These are phyloP conservation scores for Alternaria dauci DNA, from an alignment of 2,329 filamentous ascomycete species.

Conservation along the genomic window DNA sequence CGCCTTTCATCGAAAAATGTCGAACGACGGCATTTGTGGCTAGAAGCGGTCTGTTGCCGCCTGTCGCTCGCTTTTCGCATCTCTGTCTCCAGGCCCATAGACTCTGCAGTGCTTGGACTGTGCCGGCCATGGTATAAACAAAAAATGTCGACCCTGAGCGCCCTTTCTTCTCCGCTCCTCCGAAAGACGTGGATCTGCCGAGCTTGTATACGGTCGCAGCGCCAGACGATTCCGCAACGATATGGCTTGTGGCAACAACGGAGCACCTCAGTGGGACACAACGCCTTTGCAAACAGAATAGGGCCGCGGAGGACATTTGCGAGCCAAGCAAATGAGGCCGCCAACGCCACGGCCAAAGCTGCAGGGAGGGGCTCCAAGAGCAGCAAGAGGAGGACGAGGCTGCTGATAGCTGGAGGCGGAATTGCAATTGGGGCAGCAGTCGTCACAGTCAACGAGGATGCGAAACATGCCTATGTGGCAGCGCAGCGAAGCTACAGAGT, in stretches of 20 bases:
- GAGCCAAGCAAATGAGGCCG: conserved; percentile 14
- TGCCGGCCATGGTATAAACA: conserved; percentile 29
- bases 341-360: conserved; percentile 13
- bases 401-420: conserved; percentile 40
- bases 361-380: conserved; percentile 19
- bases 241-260: conserved; percentile 30
- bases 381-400: conserved; percentile 37
- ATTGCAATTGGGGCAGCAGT: conserved; percentile 52
- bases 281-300: conserved; percentile 6
- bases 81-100: neutral
- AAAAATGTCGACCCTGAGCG: conserved; percentile 43
- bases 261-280: conserved; percentile 13
- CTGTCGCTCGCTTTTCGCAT: conserved; percentile 12
- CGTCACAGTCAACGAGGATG: conserved; percentile 68
- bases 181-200: conserved; percentile 49
- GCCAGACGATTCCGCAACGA: conserved; percentile 29
- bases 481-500: conserved; percentile 82
- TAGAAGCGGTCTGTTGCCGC: conserved; percentile 13
- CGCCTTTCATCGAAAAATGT: conserved; percentile 24
- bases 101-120: conserved; percentile 9
- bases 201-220: conserved; percentile 41
- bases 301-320: conserved; percentile 20
- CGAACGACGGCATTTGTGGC: conserved; percentile 23
- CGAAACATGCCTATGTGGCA: conserved; percentile 78
- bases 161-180: conserved; percentile 37